A percentile compares a stretch with the other conserved stretches of the same genome.
phyloP scores from a whole-genome alignment of 225 moss, liverwort and hornwort species.

The Climacium dendroides region DNA sequence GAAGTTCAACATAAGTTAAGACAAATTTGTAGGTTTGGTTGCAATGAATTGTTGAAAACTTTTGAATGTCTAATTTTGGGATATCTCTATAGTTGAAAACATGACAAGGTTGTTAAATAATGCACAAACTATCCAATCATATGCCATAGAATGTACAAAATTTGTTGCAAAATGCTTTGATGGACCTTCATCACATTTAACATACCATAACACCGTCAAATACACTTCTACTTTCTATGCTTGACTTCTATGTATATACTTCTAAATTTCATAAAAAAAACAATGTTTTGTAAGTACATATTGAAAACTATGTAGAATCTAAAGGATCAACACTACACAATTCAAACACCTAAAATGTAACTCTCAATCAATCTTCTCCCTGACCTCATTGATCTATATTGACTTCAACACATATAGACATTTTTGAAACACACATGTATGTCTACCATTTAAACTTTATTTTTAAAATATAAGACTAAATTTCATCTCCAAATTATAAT shows the following conservation, averaged over 20 bases:
- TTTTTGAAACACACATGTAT: not conserved
- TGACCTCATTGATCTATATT: not conserved
- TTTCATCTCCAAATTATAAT: too few relatives aligned
- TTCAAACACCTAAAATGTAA: not conserved
- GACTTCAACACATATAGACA: not conserved
- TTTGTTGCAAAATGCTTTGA: not conserved
- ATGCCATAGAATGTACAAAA: not conserved
- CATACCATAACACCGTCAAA: not conserved
- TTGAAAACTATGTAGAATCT: not conserved
- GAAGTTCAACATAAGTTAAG: not conserved
- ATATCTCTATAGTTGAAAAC: not conserved
- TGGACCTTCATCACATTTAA: not conserved
- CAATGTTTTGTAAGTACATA: not conserved
- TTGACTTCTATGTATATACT: not conserved
- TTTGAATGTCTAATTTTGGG: not conserved
- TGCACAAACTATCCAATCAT: not conserved
- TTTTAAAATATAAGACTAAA: not conserved
- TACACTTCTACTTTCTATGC: not conserved
- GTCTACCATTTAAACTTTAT: not conserved
- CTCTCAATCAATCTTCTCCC: fast-evolving
- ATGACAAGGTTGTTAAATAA: not conserved
- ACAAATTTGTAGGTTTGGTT: not conserved
- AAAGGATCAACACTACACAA: not conserved
- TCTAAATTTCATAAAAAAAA: not conserved
- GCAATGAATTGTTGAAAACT: not conserved